Percentiles rank a stretch among this genome's conserved stretches.
Conservation (phyloP, 805 yeast species). For the Schwanniomyces polymorphus region DNA sequence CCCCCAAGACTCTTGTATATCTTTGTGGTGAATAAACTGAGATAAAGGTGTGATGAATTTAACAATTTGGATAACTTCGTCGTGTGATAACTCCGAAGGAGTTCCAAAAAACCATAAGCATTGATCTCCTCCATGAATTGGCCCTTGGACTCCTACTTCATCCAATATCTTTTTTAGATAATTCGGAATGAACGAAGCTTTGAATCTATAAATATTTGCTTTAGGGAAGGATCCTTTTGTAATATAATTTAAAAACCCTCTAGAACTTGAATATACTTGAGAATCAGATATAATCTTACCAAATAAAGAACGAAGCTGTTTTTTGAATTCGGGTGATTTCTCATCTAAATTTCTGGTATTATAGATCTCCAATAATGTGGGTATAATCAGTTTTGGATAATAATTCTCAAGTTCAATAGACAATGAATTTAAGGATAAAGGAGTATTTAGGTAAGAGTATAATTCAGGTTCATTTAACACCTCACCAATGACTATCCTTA, state of each 20-base stretch:
- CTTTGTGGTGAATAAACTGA: conserved; percentile 24
- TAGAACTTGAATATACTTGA: conserved; percentile 37
- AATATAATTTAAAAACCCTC: conserved; percentile 33
- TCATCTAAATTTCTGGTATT: conserved; percentile 2
- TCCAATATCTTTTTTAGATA: conserved; percentile 18
- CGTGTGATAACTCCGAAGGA: conserved; percentile 20
- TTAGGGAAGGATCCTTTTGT: conserved; percentile 21
- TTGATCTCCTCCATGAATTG: conserved; percentile 36
- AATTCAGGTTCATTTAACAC: conserved; percentile 30
- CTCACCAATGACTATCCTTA: conserved; percentile 31
- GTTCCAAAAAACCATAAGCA: conserved; percentile 31
- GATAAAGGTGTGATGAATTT: conserved; percentile 28
- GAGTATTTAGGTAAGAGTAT: conserved; percentile 30
- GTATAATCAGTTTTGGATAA: conserved; percentile 27
- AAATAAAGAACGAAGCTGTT: conserved; percentile 19
- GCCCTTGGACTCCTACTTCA: conserved; percentile 17
- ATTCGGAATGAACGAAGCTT: conserved; percentile 24
- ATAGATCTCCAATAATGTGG: conserved; percentile 22
- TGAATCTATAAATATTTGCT: conserved; percentile 26
- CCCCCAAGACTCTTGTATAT: conserved; percentile 24
- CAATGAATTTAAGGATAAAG: conserved; percentile 23
- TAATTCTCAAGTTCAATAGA: conserved; percentile 32
- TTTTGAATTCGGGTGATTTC: conserved; percentile 4
- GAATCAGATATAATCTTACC: conserved; percentile 38
- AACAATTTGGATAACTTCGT: conserved; percentile 20